phyloP scores from a whole-genome alignment of 805 yeast genomes.

The Candida sithepensis region DNA sequence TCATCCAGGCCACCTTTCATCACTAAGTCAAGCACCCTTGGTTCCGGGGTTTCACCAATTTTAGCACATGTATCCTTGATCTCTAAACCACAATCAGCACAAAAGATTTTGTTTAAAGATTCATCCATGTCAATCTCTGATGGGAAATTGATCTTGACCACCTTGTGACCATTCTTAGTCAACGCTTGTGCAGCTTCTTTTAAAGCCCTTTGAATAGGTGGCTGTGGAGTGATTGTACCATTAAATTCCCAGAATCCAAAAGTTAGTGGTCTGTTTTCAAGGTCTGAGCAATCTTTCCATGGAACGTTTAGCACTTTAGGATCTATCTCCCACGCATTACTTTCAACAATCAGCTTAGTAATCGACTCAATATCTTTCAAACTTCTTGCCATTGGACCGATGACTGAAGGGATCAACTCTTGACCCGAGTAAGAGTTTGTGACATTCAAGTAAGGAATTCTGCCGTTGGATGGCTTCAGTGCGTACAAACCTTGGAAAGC shows the following conservation, averaged over 20 bases:
- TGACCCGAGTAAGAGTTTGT: conserved; percentile 43
- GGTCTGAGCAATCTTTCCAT: conserved; percentile 34
- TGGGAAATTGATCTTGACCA: conserved; percentile 45
- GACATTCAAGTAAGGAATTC: conserved; percentile 34
- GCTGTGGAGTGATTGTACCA: conserved; percentile 42
- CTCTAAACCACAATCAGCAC: conserved; percentile 40
- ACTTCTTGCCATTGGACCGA: conserved; percentile 53
- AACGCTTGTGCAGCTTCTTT: conserved; percentile 27
- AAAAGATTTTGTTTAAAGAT: conserved; percentile 32
- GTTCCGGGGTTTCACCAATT: conserved; percentile 25
- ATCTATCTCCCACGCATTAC: conserved; percentile 50
- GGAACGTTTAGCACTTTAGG: conserved; percentile 42
- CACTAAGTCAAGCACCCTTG: conserved; percentile 5
- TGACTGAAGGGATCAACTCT: conserved; percentile 50
- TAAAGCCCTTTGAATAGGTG: conserved; percentile 49
- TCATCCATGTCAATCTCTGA: conserved; percentile 30
- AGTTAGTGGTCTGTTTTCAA: conserved; percentile 27
- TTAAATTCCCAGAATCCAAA: conserved; percentile 44
- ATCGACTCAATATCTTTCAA: conserved; percentile 48
- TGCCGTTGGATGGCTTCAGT: conserved; percentile 44
- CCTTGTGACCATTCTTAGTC: conserved; percentile 44
- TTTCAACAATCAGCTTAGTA: conserved; percentile 33
- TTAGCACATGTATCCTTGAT: conserved; percentile 14
- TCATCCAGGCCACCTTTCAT: neutral
- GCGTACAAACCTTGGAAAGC: conserved; percentile 54